Evolutionary conservation across 1,284 basidiomycete species (phyloP), one percentile per base, ranked within the genome.

Genomic region (Ceratobasidium theobromae): DNA sequence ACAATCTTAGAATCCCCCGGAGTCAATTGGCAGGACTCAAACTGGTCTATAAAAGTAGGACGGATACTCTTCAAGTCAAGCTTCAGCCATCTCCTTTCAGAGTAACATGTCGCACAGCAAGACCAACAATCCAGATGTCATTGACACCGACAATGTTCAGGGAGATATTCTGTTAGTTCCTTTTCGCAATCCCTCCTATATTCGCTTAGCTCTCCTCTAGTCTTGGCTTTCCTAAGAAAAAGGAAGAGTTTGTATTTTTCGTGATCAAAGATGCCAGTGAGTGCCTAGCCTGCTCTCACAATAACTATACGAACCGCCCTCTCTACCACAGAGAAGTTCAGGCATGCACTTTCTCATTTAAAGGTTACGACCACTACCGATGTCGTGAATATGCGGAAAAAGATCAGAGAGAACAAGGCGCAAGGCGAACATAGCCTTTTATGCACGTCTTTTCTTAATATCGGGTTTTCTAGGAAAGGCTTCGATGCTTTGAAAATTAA

Each of bases 401-500:
- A 23, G 52, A 8, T 14, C 18, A 5, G 6, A 21, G 46, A 38
- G 32, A 8, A 38, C 27, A 12, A 16, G 27, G 4, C 48, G 48
- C 9, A 35, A 30, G 33, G 12, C 12, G 3, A 16, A 8, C 9
- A 16, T 16, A 16, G 35, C 35, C 18, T 65, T 18, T 28, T 69
- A 41, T 67, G 68, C 8, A 28, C 65, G 30, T 41, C 60, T 30
- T 43, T 51, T 23, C 64, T 71, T 30, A 72, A 72, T 66, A 66
- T 72, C 27, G 67, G 66, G 18, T 72, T 72, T 51, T 66, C 69
- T 16, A 48, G 51, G 21, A 35, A 40, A 1, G 72, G 72, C 1
- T 40, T 72, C 14, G 52, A 53, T 32, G 70, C 66, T 25, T 70
- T 80, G 12, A 76, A 75, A 8, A 71, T 79, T 49, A 73, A 68